A percentile compares a stretch with the other conserved stretches of the same genome.
Evolutionary conservation across 2,329 filamentous ascomycete species (phyloP).

Genomic region (Aspergillus neotritici): DNA sequence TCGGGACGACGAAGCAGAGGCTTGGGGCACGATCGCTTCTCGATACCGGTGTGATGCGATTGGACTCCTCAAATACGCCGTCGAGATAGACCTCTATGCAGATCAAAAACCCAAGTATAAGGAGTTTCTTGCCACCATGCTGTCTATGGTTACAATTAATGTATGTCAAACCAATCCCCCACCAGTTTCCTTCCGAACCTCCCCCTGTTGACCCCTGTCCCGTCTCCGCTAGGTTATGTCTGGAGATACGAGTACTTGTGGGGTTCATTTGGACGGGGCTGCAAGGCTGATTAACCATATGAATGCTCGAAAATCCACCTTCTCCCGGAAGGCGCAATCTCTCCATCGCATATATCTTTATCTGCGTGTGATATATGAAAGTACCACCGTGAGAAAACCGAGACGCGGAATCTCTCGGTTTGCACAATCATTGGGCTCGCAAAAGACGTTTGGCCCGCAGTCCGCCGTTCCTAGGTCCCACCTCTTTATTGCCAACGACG

Average conservation of each 20-base stretch:
- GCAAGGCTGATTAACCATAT: conserved; percentile 4
- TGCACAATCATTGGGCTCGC: too few relatives aligned
- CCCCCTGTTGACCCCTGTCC: too few relatives aligned
- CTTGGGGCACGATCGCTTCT: conserved; percentile 1
- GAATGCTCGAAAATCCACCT: background rate
- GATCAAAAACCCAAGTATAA: conserved; percentile 6
- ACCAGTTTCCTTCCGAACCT: too few relatives aligned
- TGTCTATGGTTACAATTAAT: conserved; percentile 10
- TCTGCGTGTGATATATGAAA: conserved; percentile 7
- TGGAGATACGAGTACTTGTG: conserved; percentile 5
- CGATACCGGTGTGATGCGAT: conserved; percentile 4
- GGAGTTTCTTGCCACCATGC: conserved; percentile 7
- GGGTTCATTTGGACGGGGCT: conserved; percentile 7
- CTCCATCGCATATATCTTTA: conserved; percentile 9
- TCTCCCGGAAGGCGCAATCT: conserved; percentile 4
- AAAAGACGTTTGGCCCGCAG: too few relatives aligned
- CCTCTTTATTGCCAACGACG: too few relatives aligned
- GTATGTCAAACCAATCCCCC: background rate
- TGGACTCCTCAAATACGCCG: conserved; percentile 4
- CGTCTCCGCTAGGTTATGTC: conserved; percentile 4
- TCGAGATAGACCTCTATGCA: background rate
- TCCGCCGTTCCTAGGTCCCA: too few relatives aligned
- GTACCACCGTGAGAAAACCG: conserved; percentile 2
- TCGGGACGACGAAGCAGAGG: conserved; percentile 1
- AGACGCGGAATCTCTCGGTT: background rate